phyloP scores from a whole-genome alignment of 1,284 basidiomycete species.

The Papiliotrema fonsecae region DNA sequence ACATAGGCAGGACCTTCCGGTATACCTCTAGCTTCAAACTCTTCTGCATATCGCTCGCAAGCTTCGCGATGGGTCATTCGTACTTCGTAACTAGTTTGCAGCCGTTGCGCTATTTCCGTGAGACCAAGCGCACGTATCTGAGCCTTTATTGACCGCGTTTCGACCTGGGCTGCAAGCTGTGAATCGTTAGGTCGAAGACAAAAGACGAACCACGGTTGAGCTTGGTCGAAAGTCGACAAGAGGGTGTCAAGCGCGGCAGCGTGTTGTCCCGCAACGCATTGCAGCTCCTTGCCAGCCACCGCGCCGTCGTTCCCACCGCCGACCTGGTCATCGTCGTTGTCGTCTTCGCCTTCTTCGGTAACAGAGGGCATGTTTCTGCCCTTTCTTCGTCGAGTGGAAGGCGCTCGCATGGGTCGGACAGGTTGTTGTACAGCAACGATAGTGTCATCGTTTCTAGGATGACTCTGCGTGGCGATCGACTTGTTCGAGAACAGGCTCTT shows the following conservation, averaged over 20 bases:
- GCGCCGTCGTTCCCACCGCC: conserved; percentile 52
- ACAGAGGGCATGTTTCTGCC: conserved; percentile 54
- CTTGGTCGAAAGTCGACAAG: conserved; percentile 83
- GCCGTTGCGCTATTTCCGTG: conserved; percentile 68
- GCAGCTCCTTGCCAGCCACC: conserved; percentile 59
- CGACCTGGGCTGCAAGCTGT: conserved; percentile 87
- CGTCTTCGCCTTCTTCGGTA: conserved; percentile 55
- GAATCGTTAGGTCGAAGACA: conserved; percentile 93
- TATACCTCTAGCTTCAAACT: conserved; percentile 47
- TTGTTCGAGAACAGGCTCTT: conserved; percentile 82
- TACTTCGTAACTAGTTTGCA: conserved; percentile 66
- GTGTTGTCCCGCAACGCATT: conserved; percentile 84
- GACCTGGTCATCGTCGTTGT: conserved; percentile 49
- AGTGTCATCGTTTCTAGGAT: conserved; percentile 87
- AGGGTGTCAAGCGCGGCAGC: conserved; percentile 74
- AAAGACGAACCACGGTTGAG: conserved; percentile 87
- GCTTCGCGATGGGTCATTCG: conserved; percentile 85
- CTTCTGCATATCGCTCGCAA: conserved; percentile 70
- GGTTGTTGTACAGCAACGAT: conserved; percentile 90
- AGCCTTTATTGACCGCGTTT: conserved; percentile 84
- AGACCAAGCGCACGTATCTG: conserved; percentile 81
- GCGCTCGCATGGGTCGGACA: conserved; percentile 86
- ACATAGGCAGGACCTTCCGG: conserved; percentile 43
- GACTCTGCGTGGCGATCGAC: conserved; percentile 81
- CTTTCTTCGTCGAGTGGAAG: conserved; percentile 75